Evolutionary conservation across 1,284 basidiomycete species (phyloP).

Genomic region (Microbotryum saponariae): DNA sequence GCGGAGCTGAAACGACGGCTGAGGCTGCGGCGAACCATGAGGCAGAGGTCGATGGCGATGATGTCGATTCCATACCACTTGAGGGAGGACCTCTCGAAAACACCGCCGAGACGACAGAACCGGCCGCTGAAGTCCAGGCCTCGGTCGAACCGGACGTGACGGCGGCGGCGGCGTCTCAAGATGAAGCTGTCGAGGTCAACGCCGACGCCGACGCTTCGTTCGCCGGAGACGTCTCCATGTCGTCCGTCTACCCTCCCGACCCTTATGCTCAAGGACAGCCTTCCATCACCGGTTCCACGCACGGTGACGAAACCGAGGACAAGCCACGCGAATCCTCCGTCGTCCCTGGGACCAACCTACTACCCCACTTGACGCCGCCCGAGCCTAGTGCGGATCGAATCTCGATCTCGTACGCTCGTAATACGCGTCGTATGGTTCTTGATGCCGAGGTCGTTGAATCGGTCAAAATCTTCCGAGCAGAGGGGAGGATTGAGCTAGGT

Average conservation of each 20-base stretch:
- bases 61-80: constrained; percentile 1
- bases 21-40: constrained; percentile 16
- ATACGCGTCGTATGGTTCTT: constrained; percentile 73
- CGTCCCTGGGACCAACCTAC: constrained; percentile 2
- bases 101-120: neutral
- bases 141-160: neutral
- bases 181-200: constrained; percentile 5
- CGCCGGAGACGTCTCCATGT: neutral
- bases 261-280: neutral
- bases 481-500: constrained; percentile 75
- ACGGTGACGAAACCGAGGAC: neutral
- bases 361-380: constrained; percentile 31
- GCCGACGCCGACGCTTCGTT: neutral
- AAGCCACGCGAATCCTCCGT: constrained; percentile 5
- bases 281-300: neutral
- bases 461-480: constrained; percentile 69
- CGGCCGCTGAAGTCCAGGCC: neutral
- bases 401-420: constrained; percentile 88
- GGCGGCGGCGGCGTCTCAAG: neutral
- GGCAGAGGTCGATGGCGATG: constrained; percentile 21
- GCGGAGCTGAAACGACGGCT: neutral
- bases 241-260: neutral
- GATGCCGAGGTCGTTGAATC: constrained; percentile 78
- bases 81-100: constrained; percentile 6
- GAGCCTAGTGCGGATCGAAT: constrained; percentile 48